Base-by-base conservation (phyloP, 2,329 filamentous ascomycete genomes). In the Cladosporium sp. region DNA sequence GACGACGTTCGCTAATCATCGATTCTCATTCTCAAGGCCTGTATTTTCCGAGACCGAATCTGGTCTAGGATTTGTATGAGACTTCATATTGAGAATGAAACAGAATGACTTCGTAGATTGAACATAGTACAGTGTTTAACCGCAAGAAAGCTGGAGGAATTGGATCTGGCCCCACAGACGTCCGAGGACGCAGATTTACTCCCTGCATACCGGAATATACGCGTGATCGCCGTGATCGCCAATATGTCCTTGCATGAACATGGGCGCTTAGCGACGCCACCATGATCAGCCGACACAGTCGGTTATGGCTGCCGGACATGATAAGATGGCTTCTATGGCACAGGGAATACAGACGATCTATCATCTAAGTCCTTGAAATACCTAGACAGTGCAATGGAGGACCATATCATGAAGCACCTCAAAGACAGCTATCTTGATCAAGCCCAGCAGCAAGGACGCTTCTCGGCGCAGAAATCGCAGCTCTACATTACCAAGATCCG, bases 211-310 rank as follows among this genome's bases (percentile, higher is more conserved):
- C 32, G 51, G 11, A 16, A 54, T 54, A 14, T 54, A 54, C 51
- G 26, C 51, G 2, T 54, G 26, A 2, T 18, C 18, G 5, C 25
- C 51, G 26, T 54, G 16, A 28, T 53, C 26, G 18, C 26, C 26
- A 54, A 32, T 32, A 28, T 32, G 28, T 54, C 51, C 39, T 32
- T 32, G 51, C 51, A 32, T 54, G 28, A 21, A 32, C 3, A 54
- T 39, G 30, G 54, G 34, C 57, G 57, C 57, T 48, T 59, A 59
- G 57, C 57, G 10, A 23, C 39, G 57, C 57, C 57, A 48, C 26
- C 26, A 18, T n/a, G n/a, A 26, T 32, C 6, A 57, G n/a, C 51
- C 18, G 16, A 23, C 3, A 21, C 26, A 32, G 30, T 5, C 14
- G 6, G 13, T 14, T 5, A 7, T n/a, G 23, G 28, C 14, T 26